Evolutionary conservation across 169 alveolate species (phyloP), one percentile per base, ranked within the genome.

Genomic region (Eimeria zaria): DNA sequence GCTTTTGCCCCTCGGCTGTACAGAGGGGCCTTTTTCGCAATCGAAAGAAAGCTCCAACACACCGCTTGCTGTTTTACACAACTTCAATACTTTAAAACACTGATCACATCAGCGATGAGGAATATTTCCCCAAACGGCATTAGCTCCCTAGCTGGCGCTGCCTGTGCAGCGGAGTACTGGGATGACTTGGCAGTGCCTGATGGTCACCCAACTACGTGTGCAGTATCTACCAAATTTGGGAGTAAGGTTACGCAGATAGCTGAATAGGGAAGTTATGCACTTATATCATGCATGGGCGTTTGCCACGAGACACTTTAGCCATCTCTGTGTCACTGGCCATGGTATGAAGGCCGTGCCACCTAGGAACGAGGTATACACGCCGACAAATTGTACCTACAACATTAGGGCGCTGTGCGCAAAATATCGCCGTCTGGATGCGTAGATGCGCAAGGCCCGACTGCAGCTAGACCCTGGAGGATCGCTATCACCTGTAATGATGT

Each of bases 11-110:
- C 53, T 39, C 73, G 91, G 71, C 73, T 83, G 91, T 33, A 30
- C 91, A 33, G 55, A 46, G 91, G 74, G 73, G 51, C 62, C 76
- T 33, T 83, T 83, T 73, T 73, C 83, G 83, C 83, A 73, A 73
- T 73, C 83, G 83, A 39, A 73, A 36, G 18, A 39, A 20, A 16
- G 53, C 53, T 73, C 83, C 83, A 73, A 73, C 83, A 39, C 83
- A 73, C 83, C 51, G 55, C 83, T 73, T 73, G 83, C 83, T 41
- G 83, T 73, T 73, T 73, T 36, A 39, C 53, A 20, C 55, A n/a
- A 39, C 83, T 73, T 36, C 53, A 73, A 7, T 73, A 39, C 83
- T 18, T 73, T 39, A 73, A 73, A 9, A 39, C 83, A 73, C 53
- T 73, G 83, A 39, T 73, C 33, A 22, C 4, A 39, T 73, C 41